A percentile compares a stretch with the other conserved stretches of the same genome.
Conservation (phyloP, 2,329 filamentous ascomycete species). For the Harringtonia lauricola region DNA sequence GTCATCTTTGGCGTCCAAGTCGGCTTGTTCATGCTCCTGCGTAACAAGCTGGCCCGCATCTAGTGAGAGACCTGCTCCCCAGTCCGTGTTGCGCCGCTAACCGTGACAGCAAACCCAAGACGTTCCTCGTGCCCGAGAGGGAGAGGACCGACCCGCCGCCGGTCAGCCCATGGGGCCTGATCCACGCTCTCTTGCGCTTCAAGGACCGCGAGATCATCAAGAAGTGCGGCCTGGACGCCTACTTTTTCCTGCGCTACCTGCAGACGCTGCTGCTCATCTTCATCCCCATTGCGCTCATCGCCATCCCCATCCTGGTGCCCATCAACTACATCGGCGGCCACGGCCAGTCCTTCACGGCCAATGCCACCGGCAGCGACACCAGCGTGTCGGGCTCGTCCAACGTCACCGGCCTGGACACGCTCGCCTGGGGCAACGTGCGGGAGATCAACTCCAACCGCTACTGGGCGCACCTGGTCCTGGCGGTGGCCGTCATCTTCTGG, state of each 20-base stretch:
- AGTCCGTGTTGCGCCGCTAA: not conserved
- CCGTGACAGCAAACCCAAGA: slow-evolving; percentile 58
- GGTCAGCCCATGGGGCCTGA: slow-evolving; percentile 35
- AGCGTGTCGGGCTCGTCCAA: slow-evolving; percentile 20
- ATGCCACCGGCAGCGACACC: slow-evolving; percentile 23
- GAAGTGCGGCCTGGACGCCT: slow-evolving; percentile 91
- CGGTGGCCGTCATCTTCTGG: slow-evolving; percentile 67
- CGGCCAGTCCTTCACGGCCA: slow-evolving; percentile 43
- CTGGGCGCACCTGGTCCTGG: slow-evolving; percentile 76
- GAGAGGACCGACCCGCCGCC: slow-evolving; percentile 72
- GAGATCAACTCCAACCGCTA: slow-evolving; percentile 56
- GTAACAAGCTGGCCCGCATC: slow-evolving; percentile 70
- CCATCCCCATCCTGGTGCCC: slow-evolving; percentile 77
- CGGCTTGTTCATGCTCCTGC: slow-evolving; percentile 61
- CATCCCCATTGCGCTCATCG: slow-evolving; percentile 64
- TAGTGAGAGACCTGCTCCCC: slow-evolving; percentile 45
- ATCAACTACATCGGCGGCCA: slow-evolving; percentile 67
- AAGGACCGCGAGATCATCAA: slow-evolving; percentile 76
- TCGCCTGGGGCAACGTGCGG: slow-evolving; percentile 82
- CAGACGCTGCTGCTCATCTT: slow-evolving; percentile 79
- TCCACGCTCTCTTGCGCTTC: slow-evolving; percentile 54
- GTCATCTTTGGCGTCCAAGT: slow-evolving; percentile 54
- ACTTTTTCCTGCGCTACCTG: slow-evolving; percentile 89
- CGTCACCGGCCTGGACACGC: slow-evolving; percentile 59
- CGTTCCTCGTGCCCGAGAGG: slow-evolving; percentile 74